Evolutionary conservation across 129 eudicot genomes (phyloP).

Genomic region (Centrapalus pauciflorus): DNA sequence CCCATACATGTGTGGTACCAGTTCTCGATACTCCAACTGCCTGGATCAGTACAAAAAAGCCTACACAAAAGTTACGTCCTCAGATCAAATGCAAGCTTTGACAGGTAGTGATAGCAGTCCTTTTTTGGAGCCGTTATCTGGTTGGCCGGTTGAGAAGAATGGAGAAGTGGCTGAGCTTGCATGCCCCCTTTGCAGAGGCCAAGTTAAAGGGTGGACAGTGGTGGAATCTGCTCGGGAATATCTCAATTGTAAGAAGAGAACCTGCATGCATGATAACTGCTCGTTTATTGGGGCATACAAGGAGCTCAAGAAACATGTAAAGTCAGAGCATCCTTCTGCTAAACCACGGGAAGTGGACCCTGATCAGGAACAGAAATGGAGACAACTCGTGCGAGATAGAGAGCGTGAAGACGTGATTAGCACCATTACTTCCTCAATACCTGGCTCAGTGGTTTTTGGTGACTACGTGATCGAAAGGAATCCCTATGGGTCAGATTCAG

Average conservation of each 20-base stretch:
- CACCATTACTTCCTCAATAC: slow-evolving; percentile 73
- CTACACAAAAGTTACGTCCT: slow-evolving; percentile 50
- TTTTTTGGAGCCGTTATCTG: slow-evolving; percentile 21
- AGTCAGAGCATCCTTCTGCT: slow-evolving; percentile 64
- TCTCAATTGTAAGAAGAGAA: slow-evolving; percentile 65
- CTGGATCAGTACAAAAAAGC: slow-evolving; percentile 92
- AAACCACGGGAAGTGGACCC: slow-evolving; percentile 92
- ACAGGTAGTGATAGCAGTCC: slow-evolving; percentile 20
- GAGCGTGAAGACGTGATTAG: slow-evolving; percentile 83
- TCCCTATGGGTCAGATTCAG: slow-evolving; percentile 47
- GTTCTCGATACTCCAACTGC: slow-evolving; percentile 89
- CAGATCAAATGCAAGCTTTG: slow-evolving; percentile 22
- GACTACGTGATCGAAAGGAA: slow-evolving; percentile 80
- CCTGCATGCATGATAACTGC: slow-evolving; percentile 79
- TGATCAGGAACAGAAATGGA: slow-evolving; percentile 75
- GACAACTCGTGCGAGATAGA: slow-evolving; percentile 67
- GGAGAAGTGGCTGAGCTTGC: slow-evolving; percentile 63
- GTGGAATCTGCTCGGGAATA: slow-evolving; percentile 74
- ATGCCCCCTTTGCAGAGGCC: slow-evolving; percentile 89
- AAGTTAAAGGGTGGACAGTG: slow-evolving; percentile 93
- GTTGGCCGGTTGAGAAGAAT: slow-evolving; percentile 39
- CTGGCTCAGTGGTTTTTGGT: slow-evolving; percentile 81
- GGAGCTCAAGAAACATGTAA: slow-evolving; percentile 73
- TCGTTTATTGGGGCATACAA: slow-evolving; percentile 68
- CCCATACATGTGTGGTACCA: slow-evolving; percentile 95